Percentiles rank a stretch among this genome's conserved stretches.
Evolutionary conservation across 164 flowering plant species (phyloP).

Genomic region (Houttuynia cordata): DNA sequence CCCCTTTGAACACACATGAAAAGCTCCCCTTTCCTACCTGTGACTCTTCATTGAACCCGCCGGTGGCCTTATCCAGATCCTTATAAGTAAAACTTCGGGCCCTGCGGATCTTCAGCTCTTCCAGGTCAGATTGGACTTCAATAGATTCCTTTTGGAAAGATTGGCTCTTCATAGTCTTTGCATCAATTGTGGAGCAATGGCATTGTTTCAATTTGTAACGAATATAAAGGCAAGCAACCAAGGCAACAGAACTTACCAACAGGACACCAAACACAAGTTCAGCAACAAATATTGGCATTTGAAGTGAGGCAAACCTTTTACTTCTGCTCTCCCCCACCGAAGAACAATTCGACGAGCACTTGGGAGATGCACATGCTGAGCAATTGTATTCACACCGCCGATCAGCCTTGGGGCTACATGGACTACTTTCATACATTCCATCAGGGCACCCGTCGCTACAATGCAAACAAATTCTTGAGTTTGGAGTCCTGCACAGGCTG

Average conservation of each 20-base stretch:
- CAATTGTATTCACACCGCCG: slow-evolving; percentile 61
- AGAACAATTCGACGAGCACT: slow-evolving; percentile 57
- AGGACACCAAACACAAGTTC: slow-evolving; percentile 65
- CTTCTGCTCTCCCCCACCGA: slow-evolving; percentile 16
- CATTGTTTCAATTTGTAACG: slow-evolving; percentile 63
- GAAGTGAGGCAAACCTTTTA: slow-evolving; percentile 45
- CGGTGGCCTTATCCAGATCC: slow-evolving; percentile 77
- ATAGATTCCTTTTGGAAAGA: slow-evolving; percentile 33
- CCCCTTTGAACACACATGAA: slow-evolving; percentile 79
- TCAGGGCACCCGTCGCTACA: slow-evolving; percentile 52
- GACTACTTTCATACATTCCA: slow-evolving; percentile 49
- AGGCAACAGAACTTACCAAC: slow-evolving; percentile 37
- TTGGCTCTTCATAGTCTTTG: slow-evolving; percentile 20
- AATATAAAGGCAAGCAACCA: slow-evolving; percentile 52
- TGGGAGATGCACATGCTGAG: slow-evolving; percentile 44
- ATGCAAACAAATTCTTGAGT: slow-evolving; percentile 53
- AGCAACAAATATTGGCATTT: slow-evolving; percentile 57
- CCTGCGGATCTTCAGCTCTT: slow-evolving; percentile 61
- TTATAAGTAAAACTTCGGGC: slow-evolving; percentile 69
- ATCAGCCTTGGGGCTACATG: slow-evolving; percentile 39
- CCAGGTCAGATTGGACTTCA: slow-evolving; percentile 57
- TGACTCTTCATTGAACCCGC: slow-evolving; percentile 78
- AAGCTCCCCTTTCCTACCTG: slow-evolving; percentile 88
- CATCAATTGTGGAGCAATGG: slow-evolving; percentile 25
- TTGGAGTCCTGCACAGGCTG: slow-evolving; percentile 36